Percentiles rank a stretch among this genome's conserved stretches.
These are phyloP conservation scores for Fraxinus dipetala DNA, from an alignment of 305 asterid species.

Conservation along the genomic window DNA sequence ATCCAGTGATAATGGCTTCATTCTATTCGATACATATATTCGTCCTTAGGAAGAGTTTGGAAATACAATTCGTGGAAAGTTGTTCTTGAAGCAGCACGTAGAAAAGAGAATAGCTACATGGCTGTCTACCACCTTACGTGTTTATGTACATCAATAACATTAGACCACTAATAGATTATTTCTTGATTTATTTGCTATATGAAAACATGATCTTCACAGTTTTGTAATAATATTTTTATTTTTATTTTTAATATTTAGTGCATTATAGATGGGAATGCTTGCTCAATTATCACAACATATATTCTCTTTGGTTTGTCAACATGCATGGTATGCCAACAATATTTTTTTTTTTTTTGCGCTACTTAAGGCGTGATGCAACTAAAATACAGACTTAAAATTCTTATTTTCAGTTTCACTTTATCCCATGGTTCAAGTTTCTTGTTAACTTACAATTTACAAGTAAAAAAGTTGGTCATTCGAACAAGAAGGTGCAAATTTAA, in stretches of 20 bases:
- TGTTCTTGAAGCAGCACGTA: constrained; percentile 16
- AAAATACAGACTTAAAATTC: neutral
- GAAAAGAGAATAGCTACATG: constrained; percentile 20
- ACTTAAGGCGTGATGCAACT: neutral
- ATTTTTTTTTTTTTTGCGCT: neutral
- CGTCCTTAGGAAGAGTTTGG: constrained; percentile 23
- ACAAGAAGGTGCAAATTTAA: neutral
- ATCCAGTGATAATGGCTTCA: constrained; percentile 24
- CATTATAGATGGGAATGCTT: neutral
- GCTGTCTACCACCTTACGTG: constrained; percentile 22
- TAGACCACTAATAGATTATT: constrained; percentile 21
- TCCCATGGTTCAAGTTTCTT: neutral
- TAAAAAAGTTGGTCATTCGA: neutral
- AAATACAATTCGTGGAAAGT: constrained; percentile 25
- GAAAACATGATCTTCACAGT: constrained; percentile 4
- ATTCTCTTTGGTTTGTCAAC: neutral
- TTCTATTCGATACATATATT: constrained; percentile 30
- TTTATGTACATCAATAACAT: constrained; percentile 30
- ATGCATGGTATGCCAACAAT: neutral
- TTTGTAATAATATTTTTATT: neutral
- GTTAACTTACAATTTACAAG: neutral
- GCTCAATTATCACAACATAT: neutral
- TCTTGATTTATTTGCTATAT: constrained; percentile 31
- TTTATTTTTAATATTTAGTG: neutral
- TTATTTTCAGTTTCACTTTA: neutral